Evolutionary conservation across 257 asterid species (phyloP), one percentile per base, ranked within the genome.

Genomic region (Penstemon eatonii): DNA sequence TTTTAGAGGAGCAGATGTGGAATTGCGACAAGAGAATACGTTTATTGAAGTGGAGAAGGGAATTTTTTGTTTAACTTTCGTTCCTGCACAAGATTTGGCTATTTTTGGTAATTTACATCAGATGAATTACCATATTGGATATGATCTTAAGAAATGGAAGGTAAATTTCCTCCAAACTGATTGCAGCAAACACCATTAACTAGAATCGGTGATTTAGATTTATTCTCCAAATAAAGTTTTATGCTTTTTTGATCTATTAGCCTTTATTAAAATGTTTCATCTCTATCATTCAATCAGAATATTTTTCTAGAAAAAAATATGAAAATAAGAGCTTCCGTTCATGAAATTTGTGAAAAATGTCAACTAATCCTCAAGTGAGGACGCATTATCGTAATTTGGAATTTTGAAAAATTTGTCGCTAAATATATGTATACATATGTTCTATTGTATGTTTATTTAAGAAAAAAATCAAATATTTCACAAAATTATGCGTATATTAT

Each of bases 71-170:
- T 64, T 85, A 65, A 69, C 85, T 0, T 0, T 85, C 3, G 18
- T 75, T 51, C 79, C 89, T 0, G n/a, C 75, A 0, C 44, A 71
- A 1, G 65, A 45, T 54, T 2, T 76, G 39, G 79, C 85, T 0
- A 77, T 85, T 7, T 81, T 62, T 1, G 90, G 95, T 18, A 85
- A 87, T 63, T 41, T 87, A 73, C 71, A 82, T 5, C 87, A 87
- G 61, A 51, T 65, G 67, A 70, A 87, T 52, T 82, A 58, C 42
- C 74, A 46, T 1, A 40, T 89, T 3, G 90, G 84, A 12, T 89
- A 82, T 77, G 95, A 89, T 82, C 60, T 89, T 5, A 79, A 49
- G 38, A 66, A 65, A 2, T 8, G 45, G 8, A 45, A 61, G 65
- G 62, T 87, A 4, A 65, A 63, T 11, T 85, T 89, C 63, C 54